A percentile compares a stretch with the other conserved stretches of the same genome.
Evolutionary conservation across 805 yeast species (phyloP).

Genomic region (Kazachstania psychrophila): DNA sequence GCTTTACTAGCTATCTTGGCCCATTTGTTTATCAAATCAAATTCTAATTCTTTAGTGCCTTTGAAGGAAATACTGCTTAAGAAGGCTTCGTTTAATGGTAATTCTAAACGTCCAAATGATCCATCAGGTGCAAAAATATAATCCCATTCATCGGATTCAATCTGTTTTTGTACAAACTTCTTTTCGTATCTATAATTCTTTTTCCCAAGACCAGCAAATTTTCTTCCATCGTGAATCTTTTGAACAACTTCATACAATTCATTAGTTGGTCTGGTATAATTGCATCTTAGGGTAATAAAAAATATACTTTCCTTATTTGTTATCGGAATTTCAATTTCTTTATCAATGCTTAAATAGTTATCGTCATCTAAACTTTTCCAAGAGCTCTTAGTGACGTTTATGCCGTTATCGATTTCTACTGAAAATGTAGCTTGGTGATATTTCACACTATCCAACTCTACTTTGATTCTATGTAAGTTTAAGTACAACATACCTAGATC

Average conservation of each 20-base stretch:
- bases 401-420: constrained; percentile 64
- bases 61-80: constrained; percentile 12
- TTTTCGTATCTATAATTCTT: constrained; percentile 32
- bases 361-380: constrained; percentile 29
- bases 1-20: constrained; percentile 23
- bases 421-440: constrained; percentile 42
- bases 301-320: constrained; percentile 38
- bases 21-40: constrained; percentile 63
- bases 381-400: constrained; percentile 65
- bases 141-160: constrained; percentile 49
- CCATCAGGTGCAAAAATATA: constrained; percentile 72
- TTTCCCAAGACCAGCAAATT: constrained; percentile 26
- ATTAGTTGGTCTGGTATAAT: constrained; percentile 39
- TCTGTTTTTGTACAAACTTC: constrained; percentile 42
- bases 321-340: constrained; percentile 63
- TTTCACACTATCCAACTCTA: constrained; percentile 40
- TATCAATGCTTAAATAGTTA: constrained; percentile 37
- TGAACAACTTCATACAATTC: constrained; percentile 54
- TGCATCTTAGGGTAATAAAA: constrained; percentile 62
- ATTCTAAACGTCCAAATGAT: constrained; percentile 72
- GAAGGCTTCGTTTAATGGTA: constrained; percentile 31
- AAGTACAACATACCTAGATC: constrained; percentile 45
- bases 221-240: constrained; percentile 38
- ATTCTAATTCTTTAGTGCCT: constrained; percentile 2
- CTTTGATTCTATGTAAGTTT: constrained; percentile 38